phyloP scores from a whole-genome alignment of 805 yeast species.

The Candida boleticola region DNA sequence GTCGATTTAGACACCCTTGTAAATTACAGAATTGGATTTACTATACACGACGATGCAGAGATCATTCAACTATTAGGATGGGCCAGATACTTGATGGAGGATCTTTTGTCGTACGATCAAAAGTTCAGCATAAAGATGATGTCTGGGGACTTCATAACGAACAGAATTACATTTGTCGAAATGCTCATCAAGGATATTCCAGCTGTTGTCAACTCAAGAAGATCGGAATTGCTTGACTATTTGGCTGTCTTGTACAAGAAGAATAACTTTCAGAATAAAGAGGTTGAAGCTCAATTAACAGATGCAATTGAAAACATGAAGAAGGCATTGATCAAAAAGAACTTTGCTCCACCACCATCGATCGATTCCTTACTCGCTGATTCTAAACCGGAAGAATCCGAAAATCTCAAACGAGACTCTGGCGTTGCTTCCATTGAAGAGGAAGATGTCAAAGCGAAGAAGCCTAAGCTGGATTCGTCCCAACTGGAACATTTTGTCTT shows the following conservation, averaged over 20 bases:
- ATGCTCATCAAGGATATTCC: conserved; percentile 1
- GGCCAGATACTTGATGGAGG: conserved; percentile 16
- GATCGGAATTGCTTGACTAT: not conserved
- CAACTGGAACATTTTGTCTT: conserved; percentile 21
- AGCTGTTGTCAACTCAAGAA: not conserved
- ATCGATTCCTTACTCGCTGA: conserved; percentile 24
- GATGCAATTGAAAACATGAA: conserved; percentile 4
- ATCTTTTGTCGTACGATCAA: conserved; percentile 7
- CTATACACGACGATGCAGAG: conserved; percentile 10
- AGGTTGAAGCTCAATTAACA: not conserved
- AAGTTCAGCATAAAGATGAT: not conserved
- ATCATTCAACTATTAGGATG: conserved; percentile 16
- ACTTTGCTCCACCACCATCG: conserved; percentile 18
- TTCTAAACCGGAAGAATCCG: conserved; percentile 9
- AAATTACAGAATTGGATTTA: conserved; percentile 16
- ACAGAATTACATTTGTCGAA: not conserved
- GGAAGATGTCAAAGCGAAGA: not conserved
- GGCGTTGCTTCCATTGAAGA: too few species aligned
- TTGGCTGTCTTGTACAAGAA: conserved; percentile 1
- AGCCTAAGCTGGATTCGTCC: not conserved
- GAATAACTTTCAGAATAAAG: conserved; percentile 1
- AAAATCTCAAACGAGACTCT: conserved; percentile 17
- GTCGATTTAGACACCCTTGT: conserved; percentile 16
- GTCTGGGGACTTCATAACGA: not conserved
- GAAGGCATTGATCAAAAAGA: conserved; percentile 6